phyloP scores from a whole-genome alignment of 192 early-diverging fungal genomes.

The Rhizoclosmatium globosum region DNA sequence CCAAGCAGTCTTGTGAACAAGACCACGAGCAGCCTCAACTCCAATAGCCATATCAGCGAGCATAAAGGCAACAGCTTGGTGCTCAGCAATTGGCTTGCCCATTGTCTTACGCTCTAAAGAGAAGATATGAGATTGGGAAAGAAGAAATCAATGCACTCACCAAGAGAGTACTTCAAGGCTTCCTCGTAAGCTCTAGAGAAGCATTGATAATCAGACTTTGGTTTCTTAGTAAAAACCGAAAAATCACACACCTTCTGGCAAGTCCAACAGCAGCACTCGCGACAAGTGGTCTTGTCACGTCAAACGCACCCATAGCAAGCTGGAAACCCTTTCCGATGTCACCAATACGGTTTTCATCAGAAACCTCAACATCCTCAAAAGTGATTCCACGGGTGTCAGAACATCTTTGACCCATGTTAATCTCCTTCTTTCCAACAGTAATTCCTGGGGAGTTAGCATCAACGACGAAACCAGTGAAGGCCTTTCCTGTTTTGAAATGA shows the following conservation, averaged over 20 bases:
- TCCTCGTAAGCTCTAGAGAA: slow-evolving; percentile 83
- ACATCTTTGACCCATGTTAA: slow-evolving; percentile 97
- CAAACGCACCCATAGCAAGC: slow-evolving; percentile 97
- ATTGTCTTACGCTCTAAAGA: slow-evolving; percentile 90
- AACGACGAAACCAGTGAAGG: slow-evolving; percentile 96
- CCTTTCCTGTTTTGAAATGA: slow-evolving; percentile 57
- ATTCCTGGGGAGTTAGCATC: slow-evolving; percentile 91
- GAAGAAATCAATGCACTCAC: slow-evolving; percentile 24
- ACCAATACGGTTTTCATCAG: slow-evolving; percentile 81
- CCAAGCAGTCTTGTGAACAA: slow-evolving; percentile 88
- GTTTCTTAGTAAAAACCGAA: neutral
- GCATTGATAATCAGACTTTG: neutral
- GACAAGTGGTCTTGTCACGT: slow-evolving; percentile 91
- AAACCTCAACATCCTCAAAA: slow-evolving; percentile 88
- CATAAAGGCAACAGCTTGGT: slow-evolving; percentile 95
- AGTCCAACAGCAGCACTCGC: slow-evolving; percentile 89
- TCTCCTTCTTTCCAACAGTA: slow-evolving; percentile 91
- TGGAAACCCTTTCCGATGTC: slow-evolving; percentile 93
- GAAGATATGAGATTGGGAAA: slow-evolving; percentile 12
- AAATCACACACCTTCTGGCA: slow-evolving; percentile 63
- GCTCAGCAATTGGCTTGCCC: slow-evolving; percentile 86
- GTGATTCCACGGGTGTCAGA: slow-evolving; percentile 90
- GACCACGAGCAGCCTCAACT: slow-evolving; percentile 84
- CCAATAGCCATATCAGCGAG: slow-evolving; percentile 96
- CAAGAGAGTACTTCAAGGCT: slow-evolving; percentile 81